Percentiles rank a stretch among this genome's conserved stretches.
Evolutionary conservation across 2,329 filamentous ascomycete species (phyloP).

Genomic region (Pseudomassariella vexata): DNA sequence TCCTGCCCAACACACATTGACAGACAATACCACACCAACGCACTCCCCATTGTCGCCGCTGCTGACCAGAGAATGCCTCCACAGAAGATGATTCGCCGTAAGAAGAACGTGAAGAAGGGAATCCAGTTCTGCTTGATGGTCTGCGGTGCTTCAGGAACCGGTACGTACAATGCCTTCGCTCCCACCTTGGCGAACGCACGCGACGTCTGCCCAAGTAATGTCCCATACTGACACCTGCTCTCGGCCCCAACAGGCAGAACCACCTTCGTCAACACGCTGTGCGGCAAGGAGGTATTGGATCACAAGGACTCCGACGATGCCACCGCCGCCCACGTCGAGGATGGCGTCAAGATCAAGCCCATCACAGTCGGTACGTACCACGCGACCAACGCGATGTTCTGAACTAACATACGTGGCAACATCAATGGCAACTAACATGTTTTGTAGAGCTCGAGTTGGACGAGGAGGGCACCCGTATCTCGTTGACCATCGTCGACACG

Average conservation of each 20-base stretch:
- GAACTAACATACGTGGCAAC: background rate
- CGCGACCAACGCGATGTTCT: background rate
- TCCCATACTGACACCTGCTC: constrained; percentile 3
- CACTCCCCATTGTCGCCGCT: too few species aligned
- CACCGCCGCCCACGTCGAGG: constrained; percentile 81
- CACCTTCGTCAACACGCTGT: constrained; percentile 99
- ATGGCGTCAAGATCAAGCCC: constrained; percentile 97
- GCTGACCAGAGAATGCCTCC: too few species aligned
- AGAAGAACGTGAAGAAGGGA: constrained; percentile 99
- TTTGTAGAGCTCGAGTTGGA: constrained; percentile 81
- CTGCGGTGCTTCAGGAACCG: constrained; percentile 96
- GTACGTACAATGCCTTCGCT: constrained; percentile 45
- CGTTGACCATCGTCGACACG: constrained; percentile 96
- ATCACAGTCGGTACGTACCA: constrained; percentile 75
- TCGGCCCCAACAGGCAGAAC: constrained; percentile 65
- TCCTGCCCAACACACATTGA: background rate
- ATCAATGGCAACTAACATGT: constrained; percentile 14
- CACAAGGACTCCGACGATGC: constrained; percentile 94
- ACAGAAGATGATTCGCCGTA: constrained; percentile 94
- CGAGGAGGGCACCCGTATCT: constrained; percentile 97
- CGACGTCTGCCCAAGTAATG: too few species aligned
- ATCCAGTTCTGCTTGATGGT: constrained; percentile 99
- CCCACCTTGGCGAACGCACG: background rate
- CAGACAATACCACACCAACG: background rate
- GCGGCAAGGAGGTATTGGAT: constrained; percentile 84